Base-by-base conservation (phyloP, 345 rosid species). In the Gossypium arboreum region DNA sequence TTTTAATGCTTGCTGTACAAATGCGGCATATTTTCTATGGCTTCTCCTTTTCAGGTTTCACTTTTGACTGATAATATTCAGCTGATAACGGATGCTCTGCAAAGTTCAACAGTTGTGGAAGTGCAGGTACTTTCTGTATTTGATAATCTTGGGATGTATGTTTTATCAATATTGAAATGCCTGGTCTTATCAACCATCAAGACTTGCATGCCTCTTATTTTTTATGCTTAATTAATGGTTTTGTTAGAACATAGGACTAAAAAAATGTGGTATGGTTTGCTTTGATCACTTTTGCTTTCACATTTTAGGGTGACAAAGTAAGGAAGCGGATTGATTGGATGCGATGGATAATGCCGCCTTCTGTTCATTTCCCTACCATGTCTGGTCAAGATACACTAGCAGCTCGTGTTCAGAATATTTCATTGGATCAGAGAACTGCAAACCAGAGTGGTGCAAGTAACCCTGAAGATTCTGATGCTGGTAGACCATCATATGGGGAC, bases 251-350 rank as follows among this genome's bases (percentile, higher is more conserved):
- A 9, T 51, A 34, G 20, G 20, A 17, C 25, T n/a, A 15, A 13
- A 18, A 66, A n/a, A 22, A 16, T 75, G 8, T 64, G 29, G 48
- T 27, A 12, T 65, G 27, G 52, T 54, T 63, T 62, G n/a, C 13
- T 58, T 68, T 41, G 45, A 62, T 41, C 54, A 48, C 10, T 71
- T 60, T 24, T 34, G 24, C 55, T 20, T 39, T 73, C 79, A 16
- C 58, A 47, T 76, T 76, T 52, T 77, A 92, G 98, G 98, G 93
- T 68, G 94, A 94, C 70, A 77, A 82, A 61, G 81, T 92, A 45
- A 89, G 98, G 84, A 91, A 79, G 82, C 84, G 86, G 45, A 63
- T 79, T 34, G 91, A 86, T 41, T 91, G 98, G 98, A 77, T 66
- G 82, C 78, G 71, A 6, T 94, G 94, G 95, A 62, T 90, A 70